Conservation (phyloP, 768 basidiomycete genomes). For the Termitomyces bulborhizus region DNA sequence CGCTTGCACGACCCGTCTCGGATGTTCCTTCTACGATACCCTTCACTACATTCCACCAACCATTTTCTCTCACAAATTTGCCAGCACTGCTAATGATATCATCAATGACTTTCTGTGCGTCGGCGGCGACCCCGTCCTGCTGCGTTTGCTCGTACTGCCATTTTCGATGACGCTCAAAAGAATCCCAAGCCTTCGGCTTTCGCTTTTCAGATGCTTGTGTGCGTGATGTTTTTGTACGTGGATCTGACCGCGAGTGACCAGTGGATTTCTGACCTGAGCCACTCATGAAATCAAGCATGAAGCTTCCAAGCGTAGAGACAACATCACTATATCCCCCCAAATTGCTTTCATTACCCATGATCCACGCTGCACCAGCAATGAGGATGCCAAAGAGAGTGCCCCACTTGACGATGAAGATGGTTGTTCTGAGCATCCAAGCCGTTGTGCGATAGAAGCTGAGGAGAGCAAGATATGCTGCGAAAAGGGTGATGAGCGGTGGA, state of each 20-base stretch:
- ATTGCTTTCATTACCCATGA: slow-evolving; percentile 35
- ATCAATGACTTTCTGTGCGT: slow-evolving; percentile 41
- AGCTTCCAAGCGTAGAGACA: slow-evolving; percentile 31
- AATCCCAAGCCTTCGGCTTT: slow-evolving; percentile 52
- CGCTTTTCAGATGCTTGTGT: slow-evolving; percentile 12
- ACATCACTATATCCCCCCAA: slow-evolving; percentile 31
- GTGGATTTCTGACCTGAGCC: slow-evolving; percentile 25
- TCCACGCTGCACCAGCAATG: slow-evolving; percentile 51
- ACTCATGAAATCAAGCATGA: slow-evolving; percentile 37
- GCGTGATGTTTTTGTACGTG: slow-evolving; percentile 16
- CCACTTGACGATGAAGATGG: slow-evolving; percentile 75
- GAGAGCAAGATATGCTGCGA: slow-evolving; percentile 73
- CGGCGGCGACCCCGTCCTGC: slow-evolving; percentile 19
- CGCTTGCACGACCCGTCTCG: background rate
- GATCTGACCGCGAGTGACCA: slow-evolving; percentile 18
- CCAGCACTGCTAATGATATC: slow-evolving; percentile 30
- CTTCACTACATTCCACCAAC: slow-evolving; percentile 28
- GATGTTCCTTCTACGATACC: slow-evolving; percentile 10
- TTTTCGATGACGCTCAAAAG: slow-evolving; percentile 53
- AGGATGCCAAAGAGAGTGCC: slow-evolving; percentile 50
- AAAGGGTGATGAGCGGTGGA: slow-evolving; percentile 67
- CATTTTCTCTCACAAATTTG: slow-evolving; percentile 17
- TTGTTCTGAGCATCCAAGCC: slow-evolving; percentile 62
- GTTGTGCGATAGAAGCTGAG: slow-evolving; percentile 75
- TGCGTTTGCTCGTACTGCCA: slow-evolving; percentile 45